phyloP scores from a whole-genome alignment of 2,329 filamentous ascomycete species.

The Hymenoscyphus scutula region DNA sequence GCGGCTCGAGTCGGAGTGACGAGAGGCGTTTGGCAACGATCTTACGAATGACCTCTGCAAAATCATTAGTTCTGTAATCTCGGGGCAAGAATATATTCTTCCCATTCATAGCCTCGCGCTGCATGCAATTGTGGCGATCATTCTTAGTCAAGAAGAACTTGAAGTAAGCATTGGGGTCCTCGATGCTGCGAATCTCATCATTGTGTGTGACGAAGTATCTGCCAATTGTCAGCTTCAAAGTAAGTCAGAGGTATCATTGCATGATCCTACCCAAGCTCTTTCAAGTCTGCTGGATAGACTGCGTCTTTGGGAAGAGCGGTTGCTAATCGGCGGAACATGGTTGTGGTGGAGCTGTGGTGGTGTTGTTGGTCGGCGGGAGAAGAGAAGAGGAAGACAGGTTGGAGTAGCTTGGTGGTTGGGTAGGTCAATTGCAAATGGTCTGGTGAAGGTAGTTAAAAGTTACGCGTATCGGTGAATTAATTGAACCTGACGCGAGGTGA shows the following conservation, averaged over 20 bases:
- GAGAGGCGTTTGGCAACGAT: slow-evolving; percentile 63
- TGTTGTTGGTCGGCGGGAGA: background rate
- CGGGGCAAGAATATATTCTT: slow-evolving; percentile 28
- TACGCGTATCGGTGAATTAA: no score
- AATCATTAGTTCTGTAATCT: slow-evolving; percentile 15
- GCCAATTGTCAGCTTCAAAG: slow-evolving; percentile 13
- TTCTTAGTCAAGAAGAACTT: slow-evolving; percentile 72
- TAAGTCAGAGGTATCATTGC: slow-evolving; percentile 1
- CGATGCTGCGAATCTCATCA: slow-evolving; percentile 71
- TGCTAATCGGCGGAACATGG: slow-evolving; percentile 74
- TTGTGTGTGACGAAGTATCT: slow-evolving; percentile 78
- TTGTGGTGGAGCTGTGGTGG: background rate
- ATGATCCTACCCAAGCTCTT: slow-evolving; percentile 66
- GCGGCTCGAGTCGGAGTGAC: slow-evolving; percentile 55
- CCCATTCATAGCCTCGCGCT: slow-evolving; percentile 74
- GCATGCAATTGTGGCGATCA: slow-evolving; percentile 72
- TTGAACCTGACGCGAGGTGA: no score
- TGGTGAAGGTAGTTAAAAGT: no score
- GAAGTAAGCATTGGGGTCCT: slow-evolving; percentile 67
- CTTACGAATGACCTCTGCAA: slow-evolving; percentile 57
- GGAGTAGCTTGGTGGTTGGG: no score
- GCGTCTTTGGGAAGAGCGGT: slow-evolving; percentile 69
- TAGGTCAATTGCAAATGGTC: no score
- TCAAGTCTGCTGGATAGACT: slow-evolving; percentile 62
- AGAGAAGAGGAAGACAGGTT: background rate